A percentile compares a stretch with the other conserved stretches of the same genome.
Evolutionary conservation across 2,329 filamentous ascomycete genomes (phyloP).

Genomic region (Ascochyta rabiei): DNA sequence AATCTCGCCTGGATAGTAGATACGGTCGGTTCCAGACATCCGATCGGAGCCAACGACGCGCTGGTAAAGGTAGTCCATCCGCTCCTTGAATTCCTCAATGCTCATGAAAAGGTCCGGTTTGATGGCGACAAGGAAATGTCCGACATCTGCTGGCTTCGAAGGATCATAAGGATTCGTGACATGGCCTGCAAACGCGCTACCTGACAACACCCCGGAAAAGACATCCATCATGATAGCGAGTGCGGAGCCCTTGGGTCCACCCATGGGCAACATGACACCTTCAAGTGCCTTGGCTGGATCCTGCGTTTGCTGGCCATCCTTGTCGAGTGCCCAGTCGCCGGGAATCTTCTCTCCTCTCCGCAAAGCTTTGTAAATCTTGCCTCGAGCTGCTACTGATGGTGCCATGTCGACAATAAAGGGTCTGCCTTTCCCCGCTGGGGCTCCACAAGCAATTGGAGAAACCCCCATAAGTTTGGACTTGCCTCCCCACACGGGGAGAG

Average conservation of each 20-base stretch:
- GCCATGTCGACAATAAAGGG: constrained; percentile 81
- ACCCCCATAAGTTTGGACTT: constrained; percentile 73
- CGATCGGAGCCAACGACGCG: constrained; percentile 60
- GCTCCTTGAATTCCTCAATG: constrained; percentile 69
- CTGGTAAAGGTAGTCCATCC: constrained; percentile 65
- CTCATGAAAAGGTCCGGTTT: constrained; percentile 78
- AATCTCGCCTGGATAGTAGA: constrained; percentile 60
- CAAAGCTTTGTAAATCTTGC: constrained; percentile 74
- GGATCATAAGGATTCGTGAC: constrained; percentile 80
- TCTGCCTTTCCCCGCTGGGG: constrained; percentile 64
- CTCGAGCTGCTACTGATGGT: constrained; percentile 70
- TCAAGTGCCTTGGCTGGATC: constrained; percentile 73
- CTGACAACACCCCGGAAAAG: constrained; percentile 79
- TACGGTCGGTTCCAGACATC: constrained; percentile 60
- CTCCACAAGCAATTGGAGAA: constrained; percentile 76
- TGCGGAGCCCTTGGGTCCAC: constrained; percentile 80
- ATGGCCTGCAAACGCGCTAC: constrained; percentile 77
- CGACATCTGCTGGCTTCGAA: constrained; percentile 70
- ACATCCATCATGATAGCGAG: constrained; percentile 88
- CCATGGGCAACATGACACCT: constrained; percentile 81
- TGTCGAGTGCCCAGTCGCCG: constrained; percentile 75
- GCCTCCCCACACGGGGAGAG: constrained; percentile 73
- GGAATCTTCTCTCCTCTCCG: constrained; percentile 73
- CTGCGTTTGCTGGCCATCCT: constrained; percentile 70
- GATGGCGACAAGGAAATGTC: constrained; percentile 69